Evolutionary conservation across 2,329 filamentous ascomycete species (phyloP).

Genomic region (Cytospora schulzeri): DNA sequence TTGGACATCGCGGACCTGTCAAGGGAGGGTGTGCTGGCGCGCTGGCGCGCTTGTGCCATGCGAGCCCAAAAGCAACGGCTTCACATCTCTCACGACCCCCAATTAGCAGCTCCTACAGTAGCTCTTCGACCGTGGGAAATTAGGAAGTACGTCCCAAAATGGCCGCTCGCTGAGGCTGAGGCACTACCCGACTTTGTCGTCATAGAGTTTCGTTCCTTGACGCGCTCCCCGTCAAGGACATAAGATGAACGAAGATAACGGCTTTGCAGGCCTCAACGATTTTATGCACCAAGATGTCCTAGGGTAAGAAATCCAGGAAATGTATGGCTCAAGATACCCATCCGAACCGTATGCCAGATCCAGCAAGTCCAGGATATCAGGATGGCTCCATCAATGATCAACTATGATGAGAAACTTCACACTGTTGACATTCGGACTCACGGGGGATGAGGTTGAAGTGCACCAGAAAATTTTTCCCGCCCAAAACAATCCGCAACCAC

Average conservation of each 20-base stretch:
- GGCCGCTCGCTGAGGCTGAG: not conserved
- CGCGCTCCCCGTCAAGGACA: not conserved
- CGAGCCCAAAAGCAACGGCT: not conserved
- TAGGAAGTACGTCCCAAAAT: not conserved
- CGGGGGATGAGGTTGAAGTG: not conserved
- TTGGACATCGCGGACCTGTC: constrained; percentile 18
- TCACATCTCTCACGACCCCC: not conserved
- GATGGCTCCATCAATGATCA: too few species aligned
- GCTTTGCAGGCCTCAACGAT: not conserved
- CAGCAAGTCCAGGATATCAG: not conserved
- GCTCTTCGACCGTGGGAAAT: not conserved
- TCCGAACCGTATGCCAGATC: not conserved
- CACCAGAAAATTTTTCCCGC: constrained; percentile 20
- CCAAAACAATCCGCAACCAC: constrained; percentile 25
- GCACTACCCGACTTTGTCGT: not conserved
- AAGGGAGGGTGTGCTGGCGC: constrained; percentile 13
- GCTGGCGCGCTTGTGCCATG: too few species aligned
- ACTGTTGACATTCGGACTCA: not conserved
- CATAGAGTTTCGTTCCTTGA: not conserved
- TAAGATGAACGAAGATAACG: not conserved
- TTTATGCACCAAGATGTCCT: not conserved
- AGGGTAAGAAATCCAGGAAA: not conserved
- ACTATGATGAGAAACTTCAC: not conserved
- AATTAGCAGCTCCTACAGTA: not conserved
- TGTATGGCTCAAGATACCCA: not conserved